Conservation (phyloP, 352 stramenopile species). For the Thalassiosira gravida region DNA sequence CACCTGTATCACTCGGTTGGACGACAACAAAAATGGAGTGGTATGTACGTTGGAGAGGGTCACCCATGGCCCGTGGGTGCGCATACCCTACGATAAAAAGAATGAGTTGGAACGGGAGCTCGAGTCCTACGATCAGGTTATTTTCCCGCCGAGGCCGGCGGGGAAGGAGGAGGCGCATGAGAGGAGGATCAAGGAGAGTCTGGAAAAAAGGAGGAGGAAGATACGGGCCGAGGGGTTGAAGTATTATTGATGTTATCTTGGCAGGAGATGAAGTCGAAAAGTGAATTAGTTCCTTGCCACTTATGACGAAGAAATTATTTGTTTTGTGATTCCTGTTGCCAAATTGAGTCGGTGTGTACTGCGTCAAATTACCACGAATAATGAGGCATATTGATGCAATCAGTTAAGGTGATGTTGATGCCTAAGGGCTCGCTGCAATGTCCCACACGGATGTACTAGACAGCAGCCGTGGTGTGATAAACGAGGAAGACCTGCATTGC, state of each 20-base stretch:
- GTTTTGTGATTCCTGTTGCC: no score
- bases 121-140: conserved; percentile 60
- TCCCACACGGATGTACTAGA: no score
- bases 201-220: conserved; percentile 60
- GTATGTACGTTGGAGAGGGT: conserved; percentile 5
- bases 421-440: no score
- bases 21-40: conserved; percentile 29
- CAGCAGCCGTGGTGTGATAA: no score
- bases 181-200: conserved; percentile 46
- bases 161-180: conserved; percentile 69
- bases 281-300: no score
- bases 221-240: conserved; percentile 34
- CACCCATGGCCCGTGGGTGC: conserved; percentile 65
- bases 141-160: conserved; percentile 69
- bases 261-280: no score
- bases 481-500: no score
- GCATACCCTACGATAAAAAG: conserved; percentile 38
- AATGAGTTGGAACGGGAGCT: conserved; percentile 82
- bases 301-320: no score
- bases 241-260: conserved; percentile 13
- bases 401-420: no score
- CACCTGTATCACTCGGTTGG: conserved; percentile 43
- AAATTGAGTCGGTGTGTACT: no score
- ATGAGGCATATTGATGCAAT: no score
- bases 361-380: no score